Base-by-base conservation (phyloP, 345 rosid species). In the Eucalyptus globulus region DNA sequence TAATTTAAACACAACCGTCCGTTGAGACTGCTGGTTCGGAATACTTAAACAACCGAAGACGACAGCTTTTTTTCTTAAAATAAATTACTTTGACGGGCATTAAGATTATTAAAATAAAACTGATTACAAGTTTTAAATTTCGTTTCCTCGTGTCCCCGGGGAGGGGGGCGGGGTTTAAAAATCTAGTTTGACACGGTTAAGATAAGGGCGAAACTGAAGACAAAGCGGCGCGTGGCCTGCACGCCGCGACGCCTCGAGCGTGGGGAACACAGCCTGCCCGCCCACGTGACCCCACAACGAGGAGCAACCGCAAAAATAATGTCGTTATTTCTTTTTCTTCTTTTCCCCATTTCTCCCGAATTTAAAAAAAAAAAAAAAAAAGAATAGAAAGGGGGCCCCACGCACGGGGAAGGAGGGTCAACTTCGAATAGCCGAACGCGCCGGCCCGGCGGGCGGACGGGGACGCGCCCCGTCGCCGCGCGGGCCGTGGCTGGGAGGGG, bases 1-100 rank as follows among this genome's bases (percentile, higher is more conserved):
- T 19, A 37, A 37, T 76, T 37, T 76, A 76, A 37, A 10, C 47
- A 76, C 27, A 1, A 11, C 14, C 0, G 8, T 40, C 3, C 6
- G 5, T 29, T 14, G 11, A n/a, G 15, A 76, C 0, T 37, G 4
- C 1, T 21, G 1, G 3, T 19, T 76, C 1, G 83, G 26, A 14
- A 6, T 21, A 76, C 26, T 37, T 22, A 76, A 37, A 10, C 2
- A 76, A 72, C 2, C 1, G 11, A 72, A 37, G 27, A 21, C 0
- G 83, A 11, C 45, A 37, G 21, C 80, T 15, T 34, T 69, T 65
- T 69, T 34, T 69, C 22, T 53, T 53, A 53, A 21, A 76, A 21
- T 37, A 37, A 76, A 37, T 19, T 21, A 37, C 45, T 19, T 11
- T 72, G 8, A 72, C 56, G 56, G 49, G 56, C 2, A 10, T 72